Evolutionary conservation across 257 asterid species (phyloP), one percentile per base, ranked within the genome.

Genomic region (Oldenlandia corymbosa): DNA sequence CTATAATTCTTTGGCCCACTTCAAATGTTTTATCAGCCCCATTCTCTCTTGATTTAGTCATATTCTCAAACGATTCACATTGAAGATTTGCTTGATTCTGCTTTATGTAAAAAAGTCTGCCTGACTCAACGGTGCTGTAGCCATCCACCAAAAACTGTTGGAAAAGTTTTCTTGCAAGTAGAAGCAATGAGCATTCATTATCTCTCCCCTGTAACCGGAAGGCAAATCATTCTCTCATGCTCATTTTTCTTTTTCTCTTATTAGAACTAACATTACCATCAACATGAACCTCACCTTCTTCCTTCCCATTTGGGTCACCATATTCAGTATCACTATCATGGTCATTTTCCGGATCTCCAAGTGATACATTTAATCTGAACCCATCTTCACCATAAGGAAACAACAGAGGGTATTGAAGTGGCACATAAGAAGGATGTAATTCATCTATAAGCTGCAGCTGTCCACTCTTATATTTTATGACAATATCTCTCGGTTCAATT

Each of bases 361-460:
- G 13, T n/a, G 31, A 27, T 7, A 51, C 20, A 27, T 14, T 27
- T 3, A 51, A 2, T 20, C 26, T n/a, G 28, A 2, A 51, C 20
- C 57, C 28, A 51, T 51, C 57, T 26, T 51, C 57, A 8, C 28
- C 57, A 51, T 51, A 14, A 20, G 57, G 57, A 51, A 51, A 26
- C 2, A 51, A 13, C 5, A 51, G 13, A 1, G 31, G 57, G 57
- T 51, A 51, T 14, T 51, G 57, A 2, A 51, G 31, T 1, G 57
- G 27, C 11, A 51, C 2, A 18, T 51, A 51, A 8, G 17, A n/a
- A 18, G 57, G 31, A 26, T 51, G 57, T 14, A 51, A 27, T 14
- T 51, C 57, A 26, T 13, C 3, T 5, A 51, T 23, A 18, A 8
- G 57, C 17, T 51, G 57, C 12, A 51, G 31, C 2, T 3, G 5